Percentiles rank a stretch among this genome's conserved stretches.
These are phyloP conservation scores for Epichloe sibirici DNA, from an alignment of 2,329 filamentous ascomycete genomes.

Conservation along the genomic window DNA sequence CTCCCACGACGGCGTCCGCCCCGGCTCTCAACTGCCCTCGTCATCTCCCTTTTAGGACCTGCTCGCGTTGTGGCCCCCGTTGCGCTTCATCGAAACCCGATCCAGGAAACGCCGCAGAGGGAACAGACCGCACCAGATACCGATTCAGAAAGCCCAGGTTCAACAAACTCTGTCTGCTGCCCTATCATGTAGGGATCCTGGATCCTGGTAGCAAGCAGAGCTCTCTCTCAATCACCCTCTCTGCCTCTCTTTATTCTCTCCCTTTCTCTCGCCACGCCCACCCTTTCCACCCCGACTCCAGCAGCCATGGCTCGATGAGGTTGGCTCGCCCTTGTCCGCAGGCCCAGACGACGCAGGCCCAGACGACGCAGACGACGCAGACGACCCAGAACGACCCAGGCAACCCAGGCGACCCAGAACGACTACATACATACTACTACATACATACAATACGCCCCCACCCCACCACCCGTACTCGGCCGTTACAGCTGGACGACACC, in stretches of 20 bases:
- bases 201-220: neutral
- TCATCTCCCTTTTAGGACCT: conserved; percentile 5
- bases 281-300: conserved; percentile 14
- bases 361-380: neutral
- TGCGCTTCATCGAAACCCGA: conserved; percentile 6
- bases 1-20: conserved; percentile 9
- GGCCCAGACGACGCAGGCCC: conserved; percentile 9
- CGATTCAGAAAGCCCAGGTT: conserved; percentile 8
- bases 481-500: conserved; percentile 32
- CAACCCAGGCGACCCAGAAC: neutral
- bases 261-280: neutral
- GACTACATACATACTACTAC: no score
- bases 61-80: conserved; percentile 5
- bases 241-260: neutral
- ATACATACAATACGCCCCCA: conserved; percentile 16
- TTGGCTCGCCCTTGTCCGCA: conserved; percentile 27
- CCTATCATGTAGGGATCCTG: neutral
- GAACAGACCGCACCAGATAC: conserved; percentile 8
- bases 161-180: neutral
- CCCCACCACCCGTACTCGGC: conserved; percentile 19
- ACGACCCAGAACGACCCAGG: neutral
- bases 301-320: conserved; percentile 31
- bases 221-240: neutral
- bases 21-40: conserved; percentile 6
- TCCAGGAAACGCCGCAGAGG: conserved; percentile 6